Evolutionary conservation across 2,329 filamentous ascomycete species (phyloP), one percentile per base, ranked within the genome.

Genomic region (Pseudogymnoascus sp.): DNA sequence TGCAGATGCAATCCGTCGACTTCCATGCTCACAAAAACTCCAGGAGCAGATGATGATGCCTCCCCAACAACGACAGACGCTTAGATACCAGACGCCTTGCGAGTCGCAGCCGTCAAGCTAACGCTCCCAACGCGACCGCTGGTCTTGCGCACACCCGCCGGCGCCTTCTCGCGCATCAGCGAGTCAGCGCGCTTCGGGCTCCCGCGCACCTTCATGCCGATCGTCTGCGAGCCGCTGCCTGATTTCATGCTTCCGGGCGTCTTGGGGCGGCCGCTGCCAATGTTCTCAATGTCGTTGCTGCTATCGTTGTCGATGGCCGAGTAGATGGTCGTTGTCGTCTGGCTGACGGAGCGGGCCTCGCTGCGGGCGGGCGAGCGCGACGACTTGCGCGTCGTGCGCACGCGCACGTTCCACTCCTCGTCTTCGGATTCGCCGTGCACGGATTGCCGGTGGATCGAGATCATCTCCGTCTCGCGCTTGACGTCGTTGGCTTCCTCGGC

Each of bases 361-460:
- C 73, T 81, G 63, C 78, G 83, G 35, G 61, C 62, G 49, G 81
- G 89, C 62, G 82, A 88, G 67, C 82, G 83, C 19, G 82, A 88
- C 39, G 77, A 78, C 77, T 87, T 90, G 69, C 82, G 87, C 70
- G 80, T 84, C 63, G 84, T 83, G 66, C 83, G 83, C 80, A 91
- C 85, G 59, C 91, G 88, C 52, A 96, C 77, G 70, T 92, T 88
- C 69, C 85, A 83, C 62, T 74, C 72, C 72, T 96, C 91, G 71
- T 96, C 91, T 65, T 96, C 92, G 19, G 88, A 89, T 72, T 94
- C 90, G 55, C 78, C 78, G 45, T 81, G 82, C 16, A 82, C 81
- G 12, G 84, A 86, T 41, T 83, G 80, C 35, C 84, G 85, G 68
- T 88, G 81, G 49, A 83, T 81, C 43, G 81, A 78, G 60, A 86